Base-by-base conservation (phyloP, 108 stramenopile genomes). In the Discostella stelligeroides region DNA sequence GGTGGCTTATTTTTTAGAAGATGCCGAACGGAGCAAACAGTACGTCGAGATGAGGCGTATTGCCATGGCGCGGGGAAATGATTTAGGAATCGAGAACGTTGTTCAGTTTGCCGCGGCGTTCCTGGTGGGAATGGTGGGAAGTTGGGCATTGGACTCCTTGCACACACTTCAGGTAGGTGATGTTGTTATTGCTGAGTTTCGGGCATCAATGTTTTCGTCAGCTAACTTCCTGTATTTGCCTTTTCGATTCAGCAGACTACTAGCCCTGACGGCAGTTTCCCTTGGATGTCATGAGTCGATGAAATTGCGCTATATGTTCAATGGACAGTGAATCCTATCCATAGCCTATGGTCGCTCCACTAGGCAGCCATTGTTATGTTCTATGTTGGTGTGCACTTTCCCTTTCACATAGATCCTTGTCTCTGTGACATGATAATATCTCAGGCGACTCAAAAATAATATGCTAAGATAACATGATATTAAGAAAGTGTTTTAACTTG, bases 31-130 rank as follows among this genome's bases (percentile, higher is more conserved):
- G 49, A 72, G 77, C 57, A 43, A 60, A 23, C 69, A 79, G 30
- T 79, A 72, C 47, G 77, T 79, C 38, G 70, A 79, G 65, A 79
- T 79, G 77, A 70, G 77, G 34, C 64, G 77, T 43, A 50, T 67
- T 45, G 77, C 77, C 59, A 79, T 79, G 77, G 77, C 77, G 0
- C 55, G 66, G 53, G 66, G 70, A 1, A 72, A 79, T 56, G 77
- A 79, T 39, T 56, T 79, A 51, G 77, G 77, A 42, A 79, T 79
- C 30, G 77, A 79, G 60, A 67, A 53, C 18, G 30, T 61, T 53
- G 77, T 79, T 42, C 70, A 72, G 46, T 79, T 79, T 30, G 66
- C 46, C 13, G 77, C 48, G 42, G 77, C 77, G 18, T 79, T 79
- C 59, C 61, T 72, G 6, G 37, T 79, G 14, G 77, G 77, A 17